Base-by-base conservation (phyloP, 257 asterid genomes). In the Gentiana dahurica region DNA sequence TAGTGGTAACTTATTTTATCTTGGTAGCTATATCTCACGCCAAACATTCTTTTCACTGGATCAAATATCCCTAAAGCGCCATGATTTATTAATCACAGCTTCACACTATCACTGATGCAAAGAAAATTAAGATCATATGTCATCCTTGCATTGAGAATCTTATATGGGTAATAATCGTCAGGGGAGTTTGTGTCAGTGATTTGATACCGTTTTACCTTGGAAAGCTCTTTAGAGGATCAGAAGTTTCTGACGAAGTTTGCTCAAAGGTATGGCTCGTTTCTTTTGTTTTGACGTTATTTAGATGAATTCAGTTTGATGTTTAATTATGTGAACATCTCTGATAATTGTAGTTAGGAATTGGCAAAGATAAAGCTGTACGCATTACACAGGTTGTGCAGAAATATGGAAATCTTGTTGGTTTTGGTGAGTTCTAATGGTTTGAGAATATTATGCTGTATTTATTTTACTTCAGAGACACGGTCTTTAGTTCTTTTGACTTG, bases 141-240 rank as follows among this genome's bases (percentile, higher is more conserved):
- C 37, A 24, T 44, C n/a, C 3, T 64, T 6, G 10, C 4, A 12
- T 49, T 32, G 10, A 5, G 39, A 12, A 47, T 32, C 65, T 62
- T 58, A 34, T 8, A 4, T 50, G 63, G 68, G 59, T 47, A 32
- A 6, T 51, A 45, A 48, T 64, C 57, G 15, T 46, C 81, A 86
- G 95, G 95, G 97, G 95, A 51, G 94, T 89, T 64, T 82, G 95
- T 69, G 74, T 89, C 63, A 89, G 97, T 64, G 97, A 89, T 68
- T 83, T 89, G 97, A 71, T 89, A 73, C 97, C 97, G 59, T 86
- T 89, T 77, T 85, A 86, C 72, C 60, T 89, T 24, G 97, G 97
- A 59, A 89, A 78, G 61, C 51, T 83, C 57, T 81, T 89, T 75
- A 76, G 79, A 64, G 69, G 71, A 63, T 81, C 97, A 61, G 83